Base-by-base conservation (phyloP, 805 yeast species). In the Wickerhamomyces ciferrii region DNA sequence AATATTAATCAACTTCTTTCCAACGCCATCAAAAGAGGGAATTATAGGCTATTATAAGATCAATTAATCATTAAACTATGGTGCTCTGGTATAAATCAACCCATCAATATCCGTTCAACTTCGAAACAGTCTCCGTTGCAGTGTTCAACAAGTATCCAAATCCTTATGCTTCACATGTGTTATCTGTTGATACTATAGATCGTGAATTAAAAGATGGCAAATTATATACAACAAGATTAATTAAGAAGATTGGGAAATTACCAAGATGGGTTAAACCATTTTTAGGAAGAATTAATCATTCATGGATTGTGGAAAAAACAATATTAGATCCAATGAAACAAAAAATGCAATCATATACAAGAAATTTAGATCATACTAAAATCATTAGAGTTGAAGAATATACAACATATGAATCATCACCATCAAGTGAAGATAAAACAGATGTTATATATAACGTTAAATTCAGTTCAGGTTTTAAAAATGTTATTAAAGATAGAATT, bases 81-180 rank as follows among this genome's bases (percentile, higher is more conserved):
- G 92, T 85, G 38, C 75, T 83, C 37, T 75, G 79, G 66, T 78
- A 76, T 61, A 71, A 74, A 50, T 74, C 74, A 50, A 56, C 67
- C n/a, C 85, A 81, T 60, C 61, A 69, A n/a, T 86, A 74, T 60
- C 67, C 74, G 44, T 78, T 78, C 61, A 83, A 82, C 54, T 90
- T 90, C 57, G 72, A 74, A 43, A 84, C 92, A 0, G 88, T 87
- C 3, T 74, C 89, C 2, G 69, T 83, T 42, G 96, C 96, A 1
- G 83, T 84, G 61, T 83, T 87, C 66, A 83, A 81, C 66, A 70
- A 84, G 54, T 83, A 83, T 53, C 81, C 81, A 4, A 78, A 78
- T 62, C 98, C 98, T 2, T 90, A 75, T 61, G 83, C 97, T 17
- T 70, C 79, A 10, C 97, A 92, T 67, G 97, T 92, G 13, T 69